Evolutionary conservation across 805 yeast species (phyloP).

Genomic region (Komagataella pastoris): DNA sequence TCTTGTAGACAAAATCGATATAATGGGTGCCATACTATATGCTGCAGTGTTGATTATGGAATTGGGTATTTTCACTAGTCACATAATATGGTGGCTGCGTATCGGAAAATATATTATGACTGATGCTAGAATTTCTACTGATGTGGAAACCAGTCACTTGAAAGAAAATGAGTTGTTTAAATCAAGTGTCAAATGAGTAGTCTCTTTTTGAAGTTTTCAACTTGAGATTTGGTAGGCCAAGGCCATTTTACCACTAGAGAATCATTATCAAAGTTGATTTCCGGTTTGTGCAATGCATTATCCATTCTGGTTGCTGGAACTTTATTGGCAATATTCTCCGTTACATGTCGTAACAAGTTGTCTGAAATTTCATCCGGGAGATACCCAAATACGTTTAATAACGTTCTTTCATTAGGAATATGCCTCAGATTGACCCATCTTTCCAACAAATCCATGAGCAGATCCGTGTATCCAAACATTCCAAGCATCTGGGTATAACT

Average conservation of each 20-base stretch:
- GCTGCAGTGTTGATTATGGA: conserved; percentile 66
- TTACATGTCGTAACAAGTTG: background rate
- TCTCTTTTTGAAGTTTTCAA: too few relatives aligned
- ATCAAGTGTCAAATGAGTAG: background rate
- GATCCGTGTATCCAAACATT: conserved; percentile 30
- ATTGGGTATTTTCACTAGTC: conserved; percentile 62
- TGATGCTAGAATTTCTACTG: background rate
- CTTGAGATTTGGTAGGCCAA: background rate
- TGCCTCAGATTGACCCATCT: conserved; percentile 40
- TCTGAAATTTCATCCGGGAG: background rate
- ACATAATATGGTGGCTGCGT: conserved; percentile 49
- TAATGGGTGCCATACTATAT: conserved; percentile 69
- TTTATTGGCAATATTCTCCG: background rate
- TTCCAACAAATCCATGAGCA: conserved; percentile 33
- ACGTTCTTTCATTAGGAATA: conserved; percentile 16
- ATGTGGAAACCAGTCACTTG: background rate
- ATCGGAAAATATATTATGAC: background rate
- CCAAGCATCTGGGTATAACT: conserved; percentile 38
- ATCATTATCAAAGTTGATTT: background rate
- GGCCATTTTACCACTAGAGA: background rate
- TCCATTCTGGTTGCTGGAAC: background rate
- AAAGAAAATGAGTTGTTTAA: background rate
- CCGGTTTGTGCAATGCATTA: background rate
- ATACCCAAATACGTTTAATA: background rate
- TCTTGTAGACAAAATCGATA: conserved; percentile 35